Conservation (phyloP, 2,329 filamentous ascomycete genomes). For the Paecilomyces dactylethromorphus region DNA sequence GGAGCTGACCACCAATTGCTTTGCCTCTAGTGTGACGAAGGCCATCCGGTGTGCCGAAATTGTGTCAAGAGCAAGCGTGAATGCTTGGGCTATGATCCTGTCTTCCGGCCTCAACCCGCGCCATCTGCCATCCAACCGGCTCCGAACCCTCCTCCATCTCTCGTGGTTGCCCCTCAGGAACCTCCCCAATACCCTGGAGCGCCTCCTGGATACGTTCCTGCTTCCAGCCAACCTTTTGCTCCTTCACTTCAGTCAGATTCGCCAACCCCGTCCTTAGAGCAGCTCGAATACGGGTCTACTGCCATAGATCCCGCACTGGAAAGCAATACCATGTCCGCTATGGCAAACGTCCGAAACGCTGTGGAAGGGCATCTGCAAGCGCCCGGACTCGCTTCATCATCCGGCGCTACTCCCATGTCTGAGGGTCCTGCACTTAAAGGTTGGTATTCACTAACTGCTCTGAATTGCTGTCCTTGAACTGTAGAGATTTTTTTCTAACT, state of each 20-base stretch:
- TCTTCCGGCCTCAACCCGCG: slow-evolving; percentile 64
- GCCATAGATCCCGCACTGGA: slow-evolving; percentile 64
- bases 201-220: slow-evolving; percentile 34
- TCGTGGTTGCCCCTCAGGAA: slow-evolving; percentile 34
- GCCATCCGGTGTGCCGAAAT: slow-evolving; percentile 76
- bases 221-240: slow-evolving; percentile 31
- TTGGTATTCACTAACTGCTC: slow-evolving; percentile 13
- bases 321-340: slow-evolving; percentile 25
- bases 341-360: slow-evolving; percentile 28
- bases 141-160: slow-evolving; percentile 37
- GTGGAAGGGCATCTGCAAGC: slow-evolving; percentile 20
- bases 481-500: neutral
- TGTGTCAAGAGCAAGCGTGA: slow-evolving; percentile 63
- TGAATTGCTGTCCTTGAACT: neutral
- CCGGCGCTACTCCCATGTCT: slow-evolving; percentile 20
- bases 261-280: slow-evolving; percentile 34
- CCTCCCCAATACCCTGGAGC: slow-evolving; percentile 30
- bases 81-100: slow-evolving; percentile 62
- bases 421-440: slow-evolving; percentile 46
- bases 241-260: slow-evolving; percentile 33
- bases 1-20: slow-evolving; percentile 11
- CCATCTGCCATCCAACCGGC: slow-evolving; percentile 63
- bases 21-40: slow-evolving; percentile 78
- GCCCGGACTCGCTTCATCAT: slow-evolving; percentile 17
- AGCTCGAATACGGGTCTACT: slow-evolving; percentile 49